Percentiles rank a stretch among this genome's conserved stretches.
These are phyloP conservation scores for Calocybe gambosa DNA, from an alignment of 1,284 basidiomycete genomes.

Conservation along the genomic window DNA sequence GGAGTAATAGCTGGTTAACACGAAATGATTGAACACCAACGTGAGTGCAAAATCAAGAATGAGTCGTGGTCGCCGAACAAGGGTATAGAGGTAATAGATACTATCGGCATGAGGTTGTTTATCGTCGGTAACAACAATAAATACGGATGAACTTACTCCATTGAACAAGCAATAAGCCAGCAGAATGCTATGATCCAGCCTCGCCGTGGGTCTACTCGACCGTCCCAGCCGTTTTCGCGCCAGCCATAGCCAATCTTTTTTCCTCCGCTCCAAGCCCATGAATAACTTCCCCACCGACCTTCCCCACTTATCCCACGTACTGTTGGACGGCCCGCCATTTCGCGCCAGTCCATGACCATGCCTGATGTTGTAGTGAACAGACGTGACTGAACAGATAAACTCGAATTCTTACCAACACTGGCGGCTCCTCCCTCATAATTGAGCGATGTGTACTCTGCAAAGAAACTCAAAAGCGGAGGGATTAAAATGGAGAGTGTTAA, in stretches of 20 bases:
- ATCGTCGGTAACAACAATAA: slow-evolving; percentile 9
- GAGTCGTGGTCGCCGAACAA: slow-evolving; percentile 87
- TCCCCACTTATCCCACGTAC: slow-evolving; percentile 57
- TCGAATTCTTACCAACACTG: slow-evolving; percentile 59
- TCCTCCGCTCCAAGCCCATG: slow-evolving; percentile 73
- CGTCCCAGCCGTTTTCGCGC: slow-evolving; percentile 48
- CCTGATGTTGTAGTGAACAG: slow-evolving; percentile 32
- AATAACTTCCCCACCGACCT: slow-evolving; percentile 58
- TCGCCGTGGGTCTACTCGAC: slow-evolving; percentile 63
- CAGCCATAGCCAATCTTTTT: slow-evolving; percentile 57
- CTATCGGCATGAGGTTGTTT: slow-evolving; percentile 34
- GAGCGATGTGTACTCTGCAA: slow-evolving; percentile 72
- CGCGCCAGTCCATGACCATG: slow-evolving; percentile 96
- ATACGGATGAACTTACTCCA: slow-evolving; percentile 55
- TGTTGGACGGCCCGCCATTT: slow-evolving; percentile 82
- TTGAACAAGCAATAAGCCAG: slow-evolving; percentile 75
- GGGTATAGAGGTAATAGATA: slow-evolving; percentile 80
- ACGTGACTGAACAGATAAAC: not conserved
- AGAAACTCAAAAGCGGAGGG: slow-evolving; percentile 73
- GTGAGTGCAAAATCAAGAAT: slow-evolving; percentile 94
- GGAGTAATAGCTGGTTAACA: slow-evolving; percentile 90
- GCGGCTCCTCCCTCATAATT: slow-evolving; percentile 82
- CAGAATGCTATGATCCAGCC: slow-evolving; percentile 85
- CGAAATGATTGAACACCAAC: slow-evolving; percentile 83
- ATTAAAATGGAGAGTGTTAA: slow-evolving; percentile 77